Conservation (phyloP, 2,329 filamentous ascomycete genomes). For the Trichophyton verrucosum region DNA sequence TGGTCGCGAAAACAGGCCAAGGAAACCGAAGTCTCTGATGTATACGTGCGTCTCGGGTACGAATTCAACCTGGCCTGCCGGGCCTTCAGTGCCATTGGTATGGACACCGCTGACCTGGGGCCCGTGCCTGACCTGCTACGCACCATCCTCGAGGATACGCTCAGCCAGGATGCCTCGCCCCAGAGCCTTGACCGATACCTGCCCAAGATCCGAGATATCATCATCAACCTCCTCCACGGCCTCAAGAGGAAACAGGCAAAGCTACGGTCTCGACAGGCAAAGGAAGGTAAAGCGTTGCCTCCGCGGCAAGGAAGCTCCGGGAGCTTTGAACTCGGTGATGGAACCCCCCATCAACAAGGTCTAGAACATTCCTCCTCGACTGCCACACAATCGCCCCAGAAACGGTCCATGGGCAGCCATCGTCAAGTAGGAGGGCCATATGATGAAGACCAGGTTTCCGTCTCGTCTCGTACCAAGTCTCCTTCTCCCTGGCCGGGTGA, state of each 20-base stretch:
- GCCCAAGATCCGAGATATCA: constrained; percentile 91
- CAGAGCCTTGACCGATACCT: constrained; percentile 89
- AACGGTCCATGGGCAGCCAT: constrained; percentile 14
- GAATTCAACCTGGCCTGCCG: constrained; percentile 99
- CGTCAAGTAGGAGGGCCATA: constrained; percentile 23
- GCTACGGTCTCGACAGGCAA: constrained; percentile 47
- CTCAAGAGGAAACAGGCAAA: constrained; percentile 95
- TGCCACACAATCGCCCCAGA: constrained; percentile 21
- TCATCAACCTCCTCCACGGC: constrained; percentile 91
- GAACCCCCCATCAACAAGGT: constrained; percentile 33
- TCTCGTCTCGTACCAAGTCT: constrained; percentile 17
- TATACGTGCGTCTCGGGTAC: constrained; percentile 93
- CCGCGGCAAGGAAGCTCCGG: constrained; percentile 36
- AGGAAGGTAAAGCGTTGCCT: constrained; percentile 30
- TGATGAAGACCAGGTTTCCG: constrained; percentile 22
- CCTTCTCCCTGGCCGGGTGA: constrained; percentile 20
- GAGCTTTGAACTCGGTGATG: constrained; percentile 35
- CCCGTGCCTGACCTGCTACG: constrained; percentile 88
- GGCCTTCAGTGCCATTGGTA: constrained; percentile 91
- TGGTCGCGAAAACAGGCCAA: constrained; percentile 90
- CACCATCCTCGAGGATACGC: constrained; percentile 82
- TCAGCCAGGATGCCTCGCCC: constrained; percentile 90
- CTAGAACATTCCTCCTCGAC: constrained; percentile 24
- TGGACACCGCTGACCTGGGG: constrained; percentile 85
- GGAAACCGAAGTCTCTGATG: constrained; percentile 91